Conservation (phyloP, 495 filamentous ascomycete genomes). For the Aspergillus haitiensis region DNA sequence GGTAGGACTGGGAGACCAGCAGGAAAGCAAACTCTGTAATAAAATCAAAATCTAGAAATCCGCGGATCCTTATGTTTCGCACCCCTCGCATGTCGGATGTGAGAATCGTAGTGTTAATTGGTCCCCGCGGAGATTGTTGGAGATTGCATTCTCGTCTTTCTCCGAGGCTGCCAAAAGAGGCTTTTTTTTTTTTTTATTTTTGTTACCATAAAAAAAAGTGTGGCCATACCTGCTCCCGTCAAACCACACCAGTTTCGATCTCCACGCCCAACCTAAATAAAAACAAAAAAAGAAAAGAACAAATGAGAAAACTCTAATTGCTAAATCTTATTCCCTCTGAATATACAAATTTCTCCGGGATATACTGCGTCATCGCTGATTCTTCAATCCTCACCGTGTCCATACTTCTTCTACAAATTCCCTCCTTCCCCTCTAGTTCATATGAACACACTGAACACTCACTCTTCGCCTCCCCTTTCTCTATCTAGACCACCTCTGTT, state of each 20-base stretch:
- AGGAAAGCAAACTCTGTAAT: not conserved
- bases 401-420: not conserved
- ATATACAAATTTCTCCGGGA: too few species aligned
- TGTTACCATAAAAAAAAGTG: not conserved
- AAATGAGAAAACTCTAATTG: too few species aligned
- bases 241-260: not conserved
- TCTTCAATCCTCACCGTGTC: not conserved
- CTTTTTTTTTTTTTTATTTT: not conserved
- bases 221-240: not conserved
- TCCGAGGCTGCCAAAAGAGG: slow-evolving; percentile 14
- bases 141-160: slow-evolving; percentile 6
- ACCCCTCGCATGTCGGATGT: not conserved
- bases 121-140: slow-evolving; percentile 6
- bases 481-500: not conserved
- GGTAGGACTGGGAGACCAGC: not conserved
- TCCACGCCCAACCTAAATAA: too few species aligned
- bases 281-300: too few species aligned
- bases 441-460: too few species aligned
- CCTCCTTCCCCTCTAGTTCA: too few species aligned
- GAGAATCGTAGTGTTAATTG: not conserved
- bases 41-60: not conserved
- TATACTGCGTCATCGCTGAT: not conserved
- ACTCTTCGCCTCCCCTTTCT: not conserved
- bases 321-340: too few species aligned
- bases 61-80: not conserved